Evolutionary conservation across 371 early-diverging fungal species (phyloP), one percentile per base, ranked within the genome.

Genomic region (Mortierella sp.): DNA sequence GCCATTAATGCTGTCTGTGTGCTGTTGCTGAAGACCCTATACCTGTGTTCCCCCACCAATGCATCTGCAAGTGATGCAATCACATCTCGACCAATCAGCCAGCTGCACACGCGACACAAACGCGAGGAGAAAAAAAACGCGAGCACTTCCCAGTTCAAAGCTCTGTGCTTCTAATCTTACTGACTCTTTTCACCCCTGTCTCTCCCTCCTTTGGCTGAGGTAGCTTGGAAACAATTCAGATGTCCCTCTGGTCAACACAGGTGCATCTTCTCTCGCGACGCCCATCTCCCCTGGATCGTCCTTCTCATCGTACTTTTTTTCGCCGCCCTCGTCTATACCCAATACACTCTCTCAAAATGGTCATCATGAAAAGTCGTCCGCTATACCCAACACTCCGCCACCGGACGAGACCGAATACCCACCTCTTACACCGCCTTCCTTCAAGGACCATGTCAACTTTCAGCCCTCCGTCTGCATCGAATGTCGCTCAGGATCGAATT

Each of bases 191-290:
- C n/a, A 31, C 15, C 26, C 48, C 34, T 34, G n/a, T n/a, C 26
- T 32, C 47, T 26, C 41, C 42, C 15, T 49, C 37, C 17, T 52
- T 8, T 30, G 19, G 49, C 31, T 14, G 46, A 26, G n/a, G 43
- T 61, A 88, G 89, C 79, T 85, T 21, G 89, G 89, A 27, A 87
- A 86, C 63, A 83, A 85, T 23, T 76, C 82, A 37, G 89, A 89
- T 79, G 87, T 82, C 17, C 88, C 89, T 7, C 61, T 70, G 24
- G 58, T 72, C 14, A 71, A 50, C 44, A 60, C 55, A 4, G 50
- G 52, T 24, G 50, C 69, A 2, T 64, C 70, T 6, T 72, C 80
- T n/a, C 62, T 69, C 12, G 76, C 70, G 1, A 64, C 76, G 3
- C 76, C 76, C 14, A 60, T 76, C 23, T 60, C 76, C 8, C 76